Conservation (phyloP, 495 filamentous ascomycete species). For the Extremus antarcticus region DNA sequence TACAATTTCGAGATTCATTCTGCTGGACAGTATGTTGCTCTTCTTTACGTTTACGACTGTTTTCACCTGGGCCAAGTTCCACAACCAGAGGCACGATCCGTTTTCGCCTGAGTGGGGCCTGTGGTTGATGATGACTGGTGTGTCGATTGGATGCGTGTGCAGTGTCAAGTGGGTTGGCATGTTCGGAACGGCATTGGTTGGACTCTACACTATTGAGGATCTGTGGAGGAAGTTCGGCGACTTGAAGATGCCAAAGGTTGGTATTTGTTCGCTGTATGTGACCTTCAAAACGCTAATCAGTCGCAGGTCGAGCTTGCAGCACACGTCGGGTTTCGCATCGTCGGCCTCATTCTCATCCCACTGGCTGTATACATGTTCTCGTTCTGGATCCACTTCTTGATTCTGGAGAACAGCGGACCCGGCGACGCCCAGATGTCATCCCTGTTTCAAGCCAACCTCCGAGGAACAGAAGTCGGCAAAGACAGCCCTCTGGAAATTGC, state of each 20-base stretch:
- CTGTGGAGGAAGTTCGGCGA: conserved; percentile 98
- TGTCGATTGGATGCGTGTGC: conserved; percentile 94
- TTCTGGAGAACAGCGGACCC: conserved; percentile 87
- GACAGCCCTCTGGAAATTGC: conserved; percentile 90
- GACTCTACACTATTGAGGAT: conserved; percentile 91
- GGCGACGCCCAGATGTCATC: conserved; percentile 99
- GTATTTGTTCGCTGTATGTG: conserved; percentile 15
- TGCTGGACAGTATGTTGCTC: conserved; percentile 94
- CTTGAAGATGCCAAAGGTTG: conserved; percentile 72
- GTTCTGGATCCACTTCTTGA: conserved; percentile 85
- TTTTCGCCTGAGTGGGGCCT: conserved; percentile 84
- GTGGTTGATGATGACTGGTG: conserved; percentile 82
- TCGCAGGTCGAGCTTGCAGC: conserved; percentile 55
- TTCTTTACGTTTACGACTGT: conserved; percentile 96
- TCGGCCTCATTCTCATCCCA: conserved; percentile 81
- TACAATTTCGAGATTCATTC: conserved; percentile 94
- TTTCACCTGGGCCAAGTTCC: conserved; percentile 93
- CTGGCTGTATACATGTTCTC: conserved; percentile 84
- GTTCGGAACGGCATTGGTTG: conserved; percentile 88
- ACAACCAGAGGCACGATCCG: conserved; percentile 67
- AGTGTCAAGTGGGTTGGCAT: conserved; percentile 97
- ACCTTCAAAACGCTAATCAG: conserved; percentile 16
- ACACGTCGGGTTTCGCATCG: conserved; percentile 68
- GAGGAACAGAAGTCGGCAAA: conserved; percentile 83
- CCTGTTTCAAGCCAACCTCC: conserved; percentile 92